Evolutionary conservation across 306 rosid genomes (phyloP).

Genomic region (Dryas alaskensis): DNA sequence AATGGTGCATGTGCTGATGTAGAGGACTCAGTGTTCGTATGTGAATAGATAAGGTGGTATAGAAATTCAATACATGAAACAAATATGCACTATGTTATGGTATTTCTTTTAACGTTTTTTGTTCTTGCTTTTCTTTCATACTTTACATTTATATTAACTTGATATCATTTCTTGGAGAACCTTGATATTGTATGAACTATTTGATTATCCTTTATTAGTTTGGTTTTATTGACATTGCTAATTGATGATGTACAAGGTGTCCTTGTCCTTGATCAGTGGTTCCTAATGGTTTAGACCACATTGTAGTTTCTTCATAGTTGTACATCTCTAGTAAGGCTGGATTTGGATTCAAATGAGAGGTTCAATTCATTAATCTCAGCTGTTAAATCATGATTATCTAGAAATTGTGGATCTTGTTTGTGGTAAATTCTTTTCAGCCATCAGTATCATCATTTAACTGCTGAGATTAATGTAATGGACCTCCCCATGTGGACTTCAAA

Average conservation of each 20-base stretch:
- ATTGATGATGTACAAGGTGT: constrained; percentile 16
- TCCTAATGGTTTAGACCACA: constrained; percentile 9
- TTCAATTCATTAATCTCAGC: background rate
- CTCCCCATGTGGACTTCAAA: background rate
- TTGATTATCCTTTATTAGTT: background rate
- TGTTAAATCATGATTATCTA: background rate
- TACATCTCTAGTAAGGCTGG: background rate
- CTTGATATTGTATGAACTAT: background rate
- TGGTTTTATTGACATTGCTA: constrained; percentile 1
- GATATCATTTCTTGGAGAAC: background rate
- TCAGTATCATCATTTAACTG: background rate
- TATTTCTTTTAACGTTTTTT: constrained; percentile 13
- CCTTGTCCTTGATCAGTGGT: constrained; percentile 5
- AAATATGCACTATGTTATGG: constrained; percentile 36
- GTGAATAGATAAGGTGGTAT: constrained; percentile 93
- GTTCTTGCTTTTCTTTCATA: constrained; percentile 13
- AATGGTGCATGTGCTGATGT: constrained; percentile 67
- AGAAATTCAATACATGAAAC: constrained; percentile 73
- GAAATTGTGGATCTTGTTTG: background rate
- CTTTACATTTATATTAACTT: constrained; percentile 8
- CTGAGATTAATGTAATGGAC: constrained; percentile 1
- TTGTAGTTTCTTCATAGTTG: background rate
- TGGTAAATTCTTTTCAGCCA: background rate
- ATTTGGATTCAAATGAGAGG: constrained; percentile 13
- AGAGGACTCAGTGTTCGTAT: constrained; percentile 64